Conservation (phyloP, 768 basidiomycete genomes). For the Tubosaeta sp. region DNA sequence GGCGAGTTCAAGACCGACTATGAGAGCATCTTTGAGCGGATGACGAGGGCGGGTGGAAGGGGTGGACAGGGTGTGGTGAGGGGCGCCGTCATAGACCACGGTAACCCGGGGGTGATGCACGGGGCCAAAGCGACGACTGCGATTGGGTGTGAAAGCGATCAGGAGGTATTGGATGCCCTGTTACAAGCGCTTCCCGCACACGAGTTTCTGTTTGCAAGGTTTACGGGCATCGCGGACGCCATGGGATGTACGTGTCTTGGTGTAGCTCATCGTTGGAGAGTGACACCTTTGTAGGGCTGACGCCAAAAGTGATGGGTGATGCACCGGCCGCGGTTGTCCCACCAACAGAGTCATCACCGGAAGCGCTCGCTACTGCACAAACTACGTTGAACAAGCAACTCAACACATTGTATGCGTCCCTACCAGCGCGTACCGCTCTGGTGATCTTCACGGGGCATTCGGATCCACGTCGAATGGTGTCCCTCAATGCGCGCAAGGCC, state of each 20-base stretch:
- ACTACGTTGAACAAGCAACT: constrained; percentile 58
- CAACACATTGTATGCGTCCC: constrained; percentile 52
- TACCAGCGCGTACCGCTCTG: constrained; percentile 78
- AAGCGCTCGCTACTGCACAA: constrained; percentile 37
- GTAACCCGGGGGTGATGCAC: constrained; percentile 80
- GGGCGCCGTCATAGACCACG: constrained; percentile 78
- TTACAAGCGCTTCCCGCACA: constrained; percentile 57
- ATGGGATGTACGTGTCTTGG: constrained; percentile 64
- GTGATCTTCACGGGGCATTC: constrained; percentile 86
- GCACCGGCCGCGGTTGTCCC: constrained; percentile 19
- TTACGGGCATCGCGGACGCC: constrained; percentile 75
- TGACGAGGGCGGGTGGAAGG: constrained; percentile 50
- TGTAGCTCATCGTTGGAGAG: neutral
- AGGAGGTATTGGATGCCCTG: constrained; percentile 71
- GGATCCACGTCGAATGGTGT: constrained; percentile 78
- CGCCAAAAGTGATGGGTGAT: constrained; percentile 47
- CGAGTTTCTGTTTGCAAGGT: constrained; percentile 79
- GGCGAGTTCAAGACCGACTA: constrained; percentile 83
- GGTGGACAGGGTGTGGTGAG: constrained; percentile 42
- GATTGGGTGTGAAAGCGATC: constrained; percentile 71
- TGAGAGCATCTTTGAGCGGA: constrained; percentile 86
- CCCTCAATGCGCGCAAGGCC: constrained; percentile 62
- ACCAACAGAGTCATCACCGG: constrained; percentile 32
- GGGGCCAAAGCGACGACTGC: constrained; percentile 77
- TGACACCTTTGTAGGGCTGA: constrained; percentile 48